Percentiles rank a stretch among this genome's conserved stretches.
phyloP scores from a whole-genome alignment of 2,329 filamentous ascomycete genomes.

The Fusarium coicis region DNA sequence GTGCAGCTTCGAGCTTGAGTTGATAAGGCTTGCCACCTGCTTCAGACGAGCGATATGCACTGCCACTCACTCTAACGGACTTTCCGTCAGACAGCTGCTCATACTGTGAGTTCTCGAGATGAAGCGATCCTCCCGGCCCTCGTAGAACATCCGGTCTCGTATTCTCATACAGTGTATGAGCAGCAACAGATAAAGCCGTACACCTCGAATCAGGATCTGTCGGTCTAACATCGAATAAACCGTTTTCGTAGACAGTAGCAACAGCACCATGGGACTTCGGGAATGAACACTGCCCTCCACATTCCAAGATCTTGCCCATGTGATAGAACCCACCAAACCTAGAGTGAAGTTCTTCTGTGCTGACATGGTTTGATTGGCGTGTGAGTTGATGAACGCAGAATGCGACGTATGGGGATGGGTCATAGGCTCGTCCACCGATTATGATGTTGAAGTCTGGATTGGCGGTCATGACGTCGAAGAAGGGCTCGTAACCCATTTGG shows the following conservation, averaged over 20 bases:
- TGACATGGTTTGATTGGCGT: not conserved
- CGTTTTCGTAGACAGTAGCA: conserved; percentile 53
- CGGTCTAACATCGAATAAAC: conserved; percentile 60
- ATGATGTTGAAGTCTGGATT: conserved; percentile 58
- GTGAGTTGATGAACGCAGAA: conserved; percentile 39
- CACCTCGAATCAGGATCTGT: conserved; percentile 53
- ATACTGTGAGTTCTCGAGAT: conserved; percentile 50
- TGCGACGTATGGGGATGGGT: conserved; percentile 54
- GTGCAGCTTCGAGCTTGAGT: conserved; percentile 39
- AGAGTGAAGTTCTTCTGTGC: not conserved
- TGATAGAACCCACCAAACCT: conserved; percentile 54
- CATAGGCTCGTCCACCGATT: conserved; percentile 58
- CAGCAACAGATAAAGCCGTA: conserved; percentile 60
- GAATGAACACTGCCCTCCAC: conserved; percentile 58
- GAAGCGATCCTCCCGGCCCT: conserved; percentile 61
- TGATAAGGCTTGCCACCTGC: conserved; percentile 23
- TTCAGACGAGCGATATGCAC: conserved; percentile 12
- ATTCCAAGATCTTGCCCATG: conserved; percentile 67
- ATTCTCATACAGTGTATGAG: conserved; percentile 67
- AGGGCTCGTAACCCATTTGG: conserved; percentile 60
- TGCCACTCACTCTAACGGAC: conserved; percentile 32
- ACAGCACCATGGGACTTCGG: conserved; percentile 58
- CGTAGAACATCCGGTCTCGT: conserved; percentile 59
- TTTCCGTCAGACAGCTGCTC: conserved; percentile 21
- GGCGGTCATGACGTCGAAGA: conserved; percentile 53